Evolutionary conservation across 1,139 yeast genomes (phyloP), one percentile per base, ranked within the genome.

Genomic region (Nakaseomyces delphensis): DNA sequence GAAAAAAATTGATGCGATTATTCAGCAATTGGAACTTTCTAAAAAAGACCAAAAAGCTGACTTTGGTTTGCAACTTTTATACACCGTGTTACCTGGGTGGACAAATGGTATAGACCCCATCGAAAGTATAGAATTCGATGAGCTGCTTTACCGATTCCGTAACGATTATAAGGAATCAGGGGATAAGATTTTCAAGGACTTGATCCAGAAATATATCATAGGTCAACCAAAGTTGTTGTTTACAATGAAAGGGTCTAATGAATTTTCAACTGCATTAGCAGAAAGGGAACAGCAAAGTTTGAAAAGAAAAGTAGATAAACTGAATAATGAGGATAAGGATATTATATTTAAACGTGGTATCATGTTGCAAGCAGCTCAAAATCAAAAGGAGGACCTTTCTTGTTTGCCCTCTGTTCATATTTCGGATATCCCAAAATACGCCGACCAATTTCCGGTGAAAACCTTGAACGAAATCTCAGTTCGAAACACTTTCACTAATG

Each of bases 21-120:
- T 93, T 36, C 94, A 87, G 60, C 97, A 89, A 60, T 69, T 89
- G 36, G 98, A 91, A 59, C 67, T 91, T 31, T 68, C 78, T 36
- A 82, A 85, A 61, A 84, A 86, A 53, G 89, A 85, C 51, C 94
- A 87, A 49, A 87, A 83, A 53, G 83, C 97, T 0, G 86, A 86
- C 45, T 89, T 87, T 65, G 99, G 99, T 14, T 67, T 91, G 68
- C 79, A 80, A 24, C 64, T 91, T 43, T 70, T 91, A 35, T 79
- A 79, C 54, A 73, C 87, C 2, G 55, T 91, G 9, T 74, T 85
- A 30, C 86, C 96, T 9, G 77, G 87, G 11, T 89, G 96, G 83
- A 79, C 84, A 43, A 86, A 86, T 56, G 77, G 77, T 23, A 73
- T 76, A 11, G 84, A 85, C 59, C 89, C 93, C 5, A 67, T 89